Base-by-base conservation (phyloP, 73 alveolate species). In the Effrenium voratum region DNA sequence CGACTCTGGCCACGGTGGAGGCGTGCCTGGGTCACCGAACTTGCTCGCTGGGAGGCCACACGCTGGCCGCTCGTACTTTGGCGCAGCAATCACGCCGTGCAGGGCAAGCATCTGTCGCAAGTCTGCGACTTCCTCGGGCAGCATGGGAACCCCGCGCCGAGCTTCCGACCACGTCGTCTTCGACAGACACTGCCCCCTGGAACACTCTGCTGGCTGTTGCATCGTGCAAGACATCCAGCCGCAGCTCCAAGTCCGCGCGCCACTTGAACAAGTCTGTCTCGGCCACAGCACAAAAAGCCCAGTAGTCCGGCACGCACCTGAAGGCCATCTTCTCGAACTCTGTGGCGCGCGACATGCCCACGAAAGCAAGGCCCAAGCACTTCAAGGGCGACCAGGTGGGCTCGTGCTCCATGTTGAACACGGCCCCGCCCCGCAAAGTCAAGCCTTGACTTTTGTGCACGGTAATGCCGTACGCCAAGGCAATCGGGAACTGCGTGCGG, bases 381-480 rank as follows among this genome's bases (percentile, higher is more conserved):
- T 32, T 13, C 47, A 68, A 68, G 4, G 80, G 80, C 16, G 15
- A 32, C 80, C 80, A 68, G 2, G 80, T 68, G 28, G 80, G 47
- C 22, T 68, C 80, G 46, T 68, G 80, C 32, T 68, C 80, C 80
- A 68, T 68, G 80, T 68, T 32, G 22, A 68, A 68, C 80, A 68
- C 80, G 49, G 50, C 32, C 50, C 83, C 83, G 5, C 24, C 16
- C 36, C 24, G 10, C 49, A 72, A 10, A 22, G 83, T 72, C 50
- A 72, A n/a, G 40, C 79, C 79, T 66, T 66, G 79, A 66, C 79
- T 66, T n/a, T 66, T 66, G 79, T 66, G 79, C 12, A 72, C 83
- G 8, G 50, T 72, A 16, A 72, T 72, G 2, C 83, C 83, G 49
- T 72, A 72, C 30, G 50, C 6, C 46, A 72, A 30, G 32, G 36